A percentile compares a stretch with the other conserved stretches of the same genome.
Conservation (phyloP, 495 filamentous ascomycete genomes). For the Penicillium nucicola region DNA sequence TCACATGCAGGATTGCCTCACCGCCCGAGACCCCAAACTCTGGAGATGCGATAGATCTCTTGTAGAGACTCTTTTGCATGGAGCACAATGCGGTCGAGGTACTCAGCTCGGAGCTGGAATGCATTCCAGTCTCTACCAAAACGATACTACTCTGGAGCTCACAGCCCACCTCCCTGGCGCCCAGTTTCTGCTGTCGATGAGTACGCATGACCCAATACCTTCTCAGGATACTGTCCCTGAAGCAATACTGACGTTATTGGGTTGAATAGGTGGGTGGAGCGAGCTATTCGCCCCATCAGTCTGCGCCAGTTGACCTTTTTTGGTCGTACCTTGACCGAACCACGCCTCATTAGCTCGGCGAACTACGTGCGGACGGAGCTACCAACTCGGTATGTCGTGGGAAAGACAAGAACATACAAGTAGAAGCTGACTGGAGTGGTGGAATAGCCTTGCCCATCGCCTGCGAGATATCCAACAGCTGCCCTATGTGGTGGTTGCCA, state of each 20-base stretch:
- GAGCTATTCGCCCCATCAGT: constrained; percentile 81
- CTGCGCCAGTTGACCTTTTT: constrained; percentile 94
- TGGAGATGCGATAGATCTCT: background rate
- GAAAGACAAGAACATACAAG: background rate
- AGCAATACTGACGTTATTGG: background rate
- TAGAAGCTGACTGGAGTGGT: background rate
- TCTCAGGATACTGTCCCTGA: background rate
- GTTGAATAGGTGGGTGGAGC: constrained; percentile 71
- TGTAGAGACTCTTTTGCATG: constrained; percentile 16
- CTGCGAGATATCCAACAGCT: constrained; percentile 97
- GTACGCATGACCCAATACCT: constrained; percentile 46
- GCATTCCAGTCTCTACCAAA: constrained; percentile 17
- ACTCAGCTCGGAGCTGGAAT: constrained; percentile 32
- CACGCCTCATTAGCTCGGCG: constrained; percentile 84
- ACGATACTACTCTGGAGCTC: constrained; percentile 28
- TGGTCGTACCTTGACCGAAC: constrained; percentile 83
- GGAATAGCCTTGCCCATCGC: constrained; percentile 77
- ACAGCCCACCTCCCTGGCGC: constrained; percentile 65
- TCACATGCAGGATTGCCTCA: constrained; percentile 8
- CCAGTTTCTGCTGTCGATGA: constrained; percentile 83
- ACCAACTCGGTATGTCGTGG: constrained; percentile 65
- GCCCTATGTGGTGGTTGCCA: constrained; percentile 95
- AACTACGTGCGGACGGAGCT: constrained; percentile 97
- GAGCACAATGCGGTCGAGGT: constrained; percentile 36
- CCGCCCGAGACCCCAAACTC: constrained; percentile 6